A percentile compares a stretch with the other conserved stretches of the same genome.
phyloP scores from a whole-genome alignment of 1,284 basidiomycete species.

The Boletus nobilissimus region DNA sequence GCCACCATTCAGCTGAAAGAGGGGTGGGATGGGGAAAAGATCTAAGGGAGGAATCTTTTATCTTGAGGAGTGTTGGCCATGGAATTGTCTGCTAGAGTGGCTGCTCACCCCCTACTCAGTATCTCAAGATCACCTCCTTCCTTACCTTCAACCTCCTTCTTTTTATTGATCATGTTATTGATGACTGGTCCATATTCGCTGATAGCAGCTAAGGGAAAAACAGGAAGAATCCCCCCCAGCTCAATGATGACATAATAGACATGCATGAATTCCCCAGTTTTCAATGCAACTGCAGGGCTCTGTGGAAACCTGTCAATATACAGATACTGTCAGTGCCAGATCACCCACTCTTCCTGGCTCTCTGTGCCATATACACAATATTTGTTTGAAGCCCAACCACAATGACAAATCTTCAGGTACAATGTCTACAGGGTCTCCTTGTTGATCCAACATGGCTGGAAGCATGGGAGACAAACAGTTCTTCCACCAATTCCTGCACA shows the following conservation, averaged over 20 bases:
- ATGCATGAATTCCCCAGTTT: slow-evolving; percentile 91
- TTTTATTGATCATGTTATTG: slow-evolving; percentile 71
- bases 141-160: slow-evolving; percentile 79
- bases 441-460: slow-evolving; percentile 63
- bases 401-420: slow-evolving; percentile 67
- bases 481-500: slow-evolving; percentile 74
- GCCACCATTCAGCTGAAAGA: slow-evolving; percentile 48
- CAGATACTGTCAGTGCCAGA: background rate
- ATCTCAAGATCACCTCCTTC: slow-evolving; percentile 86
- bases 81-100: slow-evolving; percentile 70
- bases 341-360: slow-evolving; percentile 68
- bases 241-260: slow-evolving; percentile 93
- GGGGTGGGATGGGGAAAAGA: slow-evolving; percentile 26
- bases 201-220: slow-evolving; percentile 81
- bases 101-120: slow-evolving; percentile 80
- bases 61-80: slow-evolving; percentile 45
- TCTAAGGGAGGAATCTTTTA: slow-evolving; percentile 31
- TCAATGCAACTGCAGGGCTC: slow-evolving; percentile 71
- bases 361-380: slow-evolving; percentile 86
- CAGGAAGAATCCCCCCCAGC: slow-evolving; percentile 87
- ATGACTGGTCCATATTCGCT: slow-evolving; percentile 66
- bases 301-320: slow-evolving; percentile 42
- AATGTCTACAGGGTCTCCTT: slow-evolving; percentile 52
- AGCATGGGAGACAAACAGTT: slow-evolving; percentile 69
- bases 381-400: slow-evolving; percentile 76